A percentile compares a stretch with the other conserved stretches of the same genome.
These are phyloP conservation scores for Didymella glomerata DNA, from an alignment of 2,329 filamentous ascomycete genomes.

Conservation along the genomic window DNA sequence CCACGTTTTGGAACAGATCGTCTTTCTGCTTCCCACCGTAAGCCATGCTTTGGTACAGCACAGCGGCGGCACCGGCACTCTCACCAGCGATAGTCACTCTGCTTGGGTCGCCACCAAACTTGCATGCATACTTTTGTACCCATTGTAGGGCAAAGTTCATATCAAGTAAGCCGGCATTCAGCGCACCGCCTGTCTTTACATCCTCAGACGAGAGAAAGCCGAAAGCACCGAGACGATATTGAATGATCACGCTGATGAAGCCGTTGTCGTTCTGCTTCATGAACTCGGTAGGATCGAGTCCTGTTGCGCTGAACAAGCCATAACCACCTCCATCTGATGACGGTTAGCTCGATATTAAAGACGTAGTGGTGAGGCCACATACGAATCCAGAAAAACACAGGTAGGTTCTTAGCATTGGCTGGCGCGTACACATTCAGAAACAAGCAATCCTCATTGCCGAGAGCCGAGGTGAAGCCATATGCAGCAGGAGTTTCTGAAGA, in stretches of 20 bases:
- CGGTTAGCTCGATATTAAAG: conserved; percentile 30
- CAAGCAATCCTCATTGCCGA: conserved; percentile 53
- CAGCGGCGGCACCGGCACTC: conserved; percentile 68
- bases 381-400: conserved; percentile 65
- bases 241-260: conserved; percentile 67
- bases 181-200: conserved; percentile 62
- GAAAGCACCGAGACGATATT: conserved; percentile 69
- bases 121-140: conserved; percentile 66
- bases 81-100: conserved; percentile 69
- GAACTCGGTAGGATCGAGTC: conserved; percentile 44
- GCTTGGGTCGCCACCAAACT: conserved; percentile 62
- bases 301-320: conserved; percentile 42
- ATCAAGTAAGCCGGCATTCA: conserved; percentile 72
- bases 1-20: conserved; percentile 44
- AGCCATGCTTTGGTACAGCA: conserved; percentile 54
- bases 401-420: conserved; percentile 56
- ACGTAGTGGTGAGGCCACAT: conserved; percentile 23
- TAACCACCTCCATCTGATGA: conserved; percentile 53
- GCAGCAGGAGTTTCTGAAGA: conserved; percentile 36
- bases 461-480: conserved; percentile 44
- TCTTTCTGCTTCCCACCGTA: conserved; percentile 50
- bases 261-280: conserved; percentile 55
- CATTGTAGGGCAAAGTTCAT: conserved; percentile 68
- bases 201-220: conserved; percentile 69
- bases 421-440: conserved; percentile 54